Evolutionary conservation across 1,284 basidiomycete genomes (phyloP).

Genomic region (Tilletiopsis washingtonensis): DNA sequence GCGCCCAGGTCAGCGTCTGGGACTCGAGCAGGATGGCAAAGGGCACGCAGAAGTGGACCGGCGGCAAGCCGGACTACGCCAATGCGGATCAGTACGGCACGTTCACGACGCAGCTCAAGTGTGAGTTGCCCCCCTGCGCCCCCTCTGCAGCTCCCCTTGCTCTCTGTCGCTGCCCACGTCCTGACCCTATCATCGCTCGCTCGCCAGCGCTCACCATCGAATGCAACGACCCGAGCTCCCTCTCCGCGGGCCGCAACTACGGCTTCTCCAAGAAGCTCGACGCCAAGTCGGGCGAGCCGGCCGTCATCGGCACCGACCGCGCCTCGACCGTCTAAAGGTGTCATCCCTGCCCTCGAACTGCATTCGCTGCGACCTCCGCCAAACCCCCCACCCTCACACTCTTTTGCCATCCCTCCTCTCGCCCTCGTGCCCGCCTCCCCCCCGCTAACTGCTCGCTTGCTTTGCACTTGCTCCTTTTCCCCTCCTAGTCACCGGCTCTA

Average conservation of each 20-base stretch:
- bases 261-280: background rate
- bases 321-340: background rate
- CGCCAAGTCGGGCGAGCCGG: background rate
- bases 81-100: slow-evolving; percentile 11
- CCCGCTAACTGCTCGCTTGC: too few relatives aligned
- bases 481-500: too few relatives aligned
- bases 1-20: slow-evolving; percentile 29
- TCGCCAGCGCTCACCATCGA: background rate
- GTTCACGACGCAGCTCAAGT: slow-evolving; percentile 19
- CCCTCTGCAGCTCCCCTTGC: too few relatives aligned
- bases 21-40: slow-evolving; percentile 17
- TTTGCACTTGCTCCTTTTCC: too few relatives aligned
- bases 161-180: too few relatives aligned
- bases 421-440: too few relatives aligned
- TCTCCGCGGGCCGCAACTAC: background rate
- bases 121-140: slow-evolving; percentile 12
- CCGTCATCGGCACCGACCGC: background rate
- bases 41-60: slow-evolving; percentile 25
- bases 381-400: too few relatives aligned
- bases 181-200: too few relatives aligned
- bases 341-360: too few relatives aligned
- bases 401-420: too few relatives aligned
- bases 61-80: slow-evolving; percentile 28
- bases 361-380: too few relatives aligned
- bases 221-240: background rate